A percentile compares a stretch with the other conserved stretches of the same genome.
Conservation (phyloP, 2,329 filamentous ascomycete species). For the Emydomyces testavorans region DNA sequence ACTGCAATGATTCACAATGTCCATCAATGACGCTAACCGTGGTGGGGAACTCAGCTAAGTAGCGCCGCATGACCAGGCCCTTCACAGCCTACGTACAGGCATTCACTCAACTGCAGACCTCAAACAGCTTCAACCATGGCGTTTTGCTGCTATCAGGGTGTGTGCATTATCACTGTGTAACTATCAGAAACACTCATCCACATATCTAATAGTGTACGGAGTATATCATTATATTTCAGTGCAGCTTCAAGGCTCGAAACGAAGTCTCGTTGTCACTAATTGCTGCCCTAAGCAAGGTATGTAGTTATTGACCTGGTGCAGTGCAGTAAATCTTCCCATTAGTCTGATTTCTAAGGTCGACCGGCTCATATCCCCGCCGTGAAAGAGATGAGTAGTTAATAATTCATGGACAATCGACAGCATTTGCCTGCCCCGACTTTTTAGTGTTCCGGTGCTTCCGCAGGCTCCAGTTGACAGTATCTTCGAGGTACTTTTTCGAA, state of each 20-base stretch:
- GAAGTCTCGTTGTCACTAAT: too few species aligned
- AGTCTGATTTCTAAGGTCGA: not conserved
- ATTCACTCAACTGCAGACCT: too few species aligned
- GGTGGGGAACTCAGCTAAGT: conserved; percentile 3
- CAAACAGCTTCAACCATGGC: not conserved
- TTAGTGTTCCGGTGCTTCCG: conserved; percentile 3
- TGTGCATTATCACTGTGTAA: not conserved
- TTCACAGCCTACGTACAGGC: not conserved
- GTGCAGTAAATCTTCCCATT: not conserved
- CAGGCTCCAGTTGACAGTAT: conserved; percentile 1
- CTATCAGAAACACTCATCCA: not conserved
- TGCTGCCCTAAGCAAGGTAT: too few species aligned
- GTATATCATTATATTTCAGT: too few species aligned
- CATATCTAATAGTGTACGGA: not conserved
- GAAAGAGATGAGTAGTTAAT: too few species aligned
- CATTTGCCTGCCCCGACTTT: not conserved
- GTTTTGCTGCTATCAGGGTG: not conserved
- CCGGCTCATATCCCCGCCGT: too few species aligned
- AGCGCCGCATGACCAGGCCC: conserved; percentile 8
- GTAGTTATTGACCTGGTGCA: too few species aligned
- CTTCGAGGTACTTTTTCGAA: conserved; percentile 2
- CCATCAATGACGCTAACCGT: not conserved
- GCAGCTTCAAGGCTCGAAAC: not conserved
- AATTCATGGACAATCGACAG: not conserved
- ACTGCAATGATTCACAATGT: conserved; percentile 2